Evolutionary conservation across 2,329 filamentous ascomycete genomes (phyloP), one percentile per base, ranked within the genome.

Genomic region (Hypoxylon sp.): DNA sequence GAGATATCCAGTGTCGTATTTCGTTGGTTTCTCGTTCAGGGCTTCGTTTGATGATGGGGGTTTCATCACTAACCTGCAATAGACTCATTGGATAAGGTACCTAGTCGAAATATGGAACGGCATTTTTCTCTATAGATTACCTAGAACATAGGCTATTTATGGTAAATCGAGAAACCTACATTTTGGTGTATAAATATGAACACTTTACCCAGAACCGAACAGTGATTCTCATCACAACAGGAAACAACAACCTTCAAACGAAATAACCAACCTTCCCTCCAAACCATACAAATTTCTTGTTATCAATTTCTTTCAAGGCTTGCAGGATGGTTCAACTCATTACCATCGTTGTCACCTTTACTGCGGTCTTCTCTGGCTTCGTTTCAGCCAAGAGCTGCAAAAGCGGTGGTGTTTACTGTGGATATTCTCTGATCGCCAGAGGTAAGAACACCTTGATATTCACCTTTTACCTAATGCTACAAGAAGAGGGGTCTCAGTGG

Each of bases 341-440:
- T 11, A 46, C 13, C 11, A 22, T 58, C 35, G 39, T 33, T 13
- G 13, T 67, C 24, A 14, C 42, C 31, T 29, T 69, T 17, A 55
- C 66, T 24, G 51, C 57, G 6, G 60, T 44, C 17, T 44, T 63
- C 29, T 35, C 63, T 35, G 58, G 58, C 31, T 50, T 67, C 3
- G 64, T n/a, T 10, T 37, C 50, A n/a, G 50, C 54, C 5, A 60
- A 63, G 42, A 61, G 60, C 60, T 67, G 67, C 54, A 19, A 31
- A 2, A 50, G 8, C 9, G 67, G 67, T 29, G 58, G 67, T 19
- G 33, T 67, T 6, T 69, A 69, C 63, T 69, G 67, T 46, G 67
- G 67, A 42, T 31, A 5, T 5, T 33, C 56, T 31, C 63, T 69
- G 3, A 63, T 60, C 5, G 3, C 50, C 3, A 59, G 29, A 35